phyloP scores from a whole-genome alignment of 2,329 filamentous ascomycete genomes.

The Emergomyces orientalis region DNA sequence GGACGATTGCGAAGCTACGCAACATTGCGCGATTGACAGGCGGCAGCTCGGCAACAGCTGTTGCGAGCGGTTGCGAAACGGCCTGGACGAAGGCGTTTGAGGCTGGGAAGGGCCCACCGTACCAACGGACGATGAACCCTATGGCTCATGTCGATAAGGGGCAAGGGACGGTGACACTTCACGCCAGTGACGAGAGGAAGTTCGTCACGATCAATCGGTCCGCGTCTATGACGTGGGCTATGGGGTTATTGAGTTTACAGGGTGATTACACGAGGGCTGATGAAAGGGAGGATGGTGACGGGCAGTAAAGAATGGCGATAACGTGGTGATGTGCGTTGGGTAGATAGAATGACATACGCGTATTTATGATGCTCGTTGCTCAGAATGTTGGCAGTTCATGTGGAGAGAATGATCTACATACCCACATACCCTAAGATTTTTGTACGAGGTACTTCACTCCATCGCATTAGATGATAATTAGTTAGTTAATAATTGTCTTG shows the following conservation, averaged over 20 bases:
- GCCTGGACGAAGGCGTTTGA: constrained; percentile 69
- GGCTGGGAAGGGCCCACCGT: constrained; percentile 66
- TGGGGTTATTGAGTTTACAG: constrained; percentile 70
- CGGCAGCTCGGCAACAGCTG: constrained; percentile 73
- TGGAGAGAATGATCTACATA: background rate
- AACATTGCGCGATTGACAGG: constrained; percentile 73
- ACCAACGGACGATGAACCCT: constrained; percentile 40
- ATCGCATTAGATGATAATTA: background rate
- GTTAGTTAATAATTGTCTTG: background rate
- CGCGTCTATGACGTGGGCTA: constrained; percentile 61
- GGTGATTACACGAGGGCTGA: constrained; percentile 44
- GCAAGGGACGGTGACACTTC: constrained; percentile 18
- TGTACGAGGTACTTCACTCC: background rate
- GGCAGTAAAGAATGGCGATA: background rate
- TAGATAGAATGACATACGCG: background rate
- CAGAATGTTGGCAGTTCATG: background rate
- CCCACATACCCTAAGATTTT: background rate
- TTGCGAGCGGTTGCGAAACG: constrained; percentile 74
- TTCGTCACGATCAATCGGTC: constrained; percentile 53
- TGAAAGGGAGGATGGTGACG: background rate
- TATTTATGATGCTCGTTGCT: background rate
- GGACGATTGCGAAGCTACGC: constrained; percentile 64
- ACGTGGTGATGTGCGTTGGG: background rate
- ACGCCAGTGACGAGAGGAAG: constrained; percentile 32
- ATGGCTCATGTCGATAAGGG: constrained; percentile 13